These are phyloP conservation scores for Clarireedia sp. DNA, from an alignment of 2,329 filamentous ascomycete genomes.

Conservation along the genomic window DNA sequence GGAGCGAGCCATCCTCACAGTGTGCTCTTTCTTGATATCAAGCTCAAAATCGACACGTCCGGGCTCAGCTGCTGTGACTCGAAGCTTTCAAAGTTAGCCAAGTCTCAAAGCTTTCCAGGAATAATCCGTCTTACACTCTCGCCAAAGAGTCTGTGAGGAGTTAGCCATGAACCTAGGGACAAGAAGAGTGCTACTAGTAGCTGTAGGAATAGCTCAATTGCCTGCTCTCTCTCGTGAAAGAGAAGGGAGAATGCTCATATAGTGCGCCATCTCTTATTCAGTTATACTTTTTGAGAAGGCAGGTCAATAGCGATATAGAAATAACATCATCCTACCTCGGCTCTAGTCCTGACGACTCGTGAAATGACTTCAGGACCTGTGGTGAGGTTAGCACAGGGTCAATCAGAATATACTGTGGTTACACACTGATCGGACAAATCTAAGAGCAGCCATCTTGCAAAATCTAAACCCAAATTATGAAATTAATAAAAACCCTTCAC, in stretches of 20 bases:
- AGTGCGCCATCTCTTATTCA: too few relatives aligned
- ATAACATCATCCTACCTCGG: constrained; percentile 54
- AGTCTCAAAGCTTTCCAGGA: background rate
- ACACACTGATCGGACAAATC: constrained; percentile 58
- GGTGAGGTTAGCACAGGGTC: constrained; percentile 13
- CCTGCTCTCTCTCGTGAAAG: too few relatives aligned
- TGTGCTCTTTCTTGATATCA: constrained; percentile 66
- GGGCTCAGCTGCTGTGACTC: constrained; percentile 53
- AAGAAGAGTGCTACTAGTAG: too few relatives aligned
- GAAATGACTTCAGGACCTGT: constrained; percentile 80
- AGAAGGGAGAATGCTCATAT: too few relatives aligned
- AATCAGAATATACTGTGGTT: background rate
- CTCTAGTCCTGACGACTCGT: constrained; percentile 70
- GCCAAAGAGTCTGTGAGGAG: constrained; percentile 26
- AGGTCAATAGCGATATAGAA: background rate
- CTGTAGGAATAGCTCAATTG: background rate
- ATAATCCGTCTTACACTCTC: constrained; percentile 24
- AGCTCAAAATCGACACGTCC: constrained; percentile 71
- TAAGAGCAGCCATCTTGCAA: constrained; percentile 42
- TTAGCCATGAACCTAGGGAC: background rate
- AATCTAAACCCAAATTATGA: background rate
- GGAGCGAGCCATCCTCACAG: constrained; percentile 43
- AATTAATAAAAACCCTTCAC: background rate
- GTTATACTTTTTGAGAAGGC: too few relatives aligned
- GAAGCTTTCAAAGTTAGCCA: constrained; percentile 42